Conservation (phyloP, 164 flowering plant genomes). For the Nymphaea colorata region DNA sequence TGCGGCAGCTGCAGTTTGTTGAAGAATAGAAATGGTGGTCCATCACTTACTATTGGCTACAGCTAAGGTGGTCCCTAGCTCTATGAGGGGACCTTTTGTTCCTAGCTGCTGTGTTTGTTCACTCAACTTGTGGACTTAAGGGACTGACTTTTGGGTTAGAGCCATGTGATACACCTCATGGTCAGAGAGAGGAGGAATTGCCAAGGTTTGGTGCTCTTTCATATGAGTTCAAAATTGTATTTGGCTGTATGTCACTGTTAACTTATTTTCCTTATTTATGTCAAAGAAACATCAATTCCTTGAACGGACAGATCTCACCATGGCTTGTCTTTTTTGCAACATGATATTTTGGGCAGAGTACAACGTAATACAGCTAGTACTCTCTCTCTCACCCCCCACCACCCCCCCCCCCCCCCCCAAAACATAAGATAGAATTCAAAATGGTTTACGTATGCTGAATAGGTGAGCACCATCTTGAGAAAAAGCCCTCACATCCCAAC, state of each 20-base stretch:
- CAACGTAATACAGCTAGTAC: too few species aligned
- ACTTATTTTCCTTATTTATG: background rate
- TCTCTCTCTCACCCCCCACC: too few species aligned
- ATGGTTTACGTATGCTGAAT: too few species aligned
- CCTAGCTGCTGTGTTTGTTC: background rate
- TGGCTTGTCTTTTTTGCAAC: too few species aligned
- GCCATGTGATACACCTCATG: too few species aligned
- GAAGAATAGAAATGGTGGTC: background rate
- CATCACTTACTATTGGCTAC: background rate
- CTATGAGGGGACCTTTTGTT: background rate
- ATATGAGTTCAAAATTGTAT: background rate
- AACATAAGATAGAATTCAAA: too few species aligned
- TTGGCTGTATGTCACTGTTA: background rate
- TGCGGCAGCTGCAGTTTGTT: background rate
- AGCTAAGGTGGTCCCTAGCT: background rate
- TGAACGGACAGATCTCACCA: too few species aligned
- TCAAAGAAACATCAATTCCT: background rate
- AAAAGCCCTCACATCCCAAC: too few species aligned
- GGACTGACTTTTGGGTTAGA: background rate
- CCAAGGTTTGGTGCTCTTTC: background rate
- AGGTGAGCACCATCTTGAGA: too few species aligned
- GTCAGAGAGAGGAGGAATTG: too few species aligned
- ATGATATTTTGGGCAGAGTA: too few species aligned
- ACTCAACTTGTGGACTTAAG: background rate
- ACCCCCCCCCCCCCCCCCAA: too few species aligned